These are phyloP conservation scores for Salicornia ramosissima DNA, from an alignment of 148 eudicot genomes.

Conservation along the genomic window DNA sequence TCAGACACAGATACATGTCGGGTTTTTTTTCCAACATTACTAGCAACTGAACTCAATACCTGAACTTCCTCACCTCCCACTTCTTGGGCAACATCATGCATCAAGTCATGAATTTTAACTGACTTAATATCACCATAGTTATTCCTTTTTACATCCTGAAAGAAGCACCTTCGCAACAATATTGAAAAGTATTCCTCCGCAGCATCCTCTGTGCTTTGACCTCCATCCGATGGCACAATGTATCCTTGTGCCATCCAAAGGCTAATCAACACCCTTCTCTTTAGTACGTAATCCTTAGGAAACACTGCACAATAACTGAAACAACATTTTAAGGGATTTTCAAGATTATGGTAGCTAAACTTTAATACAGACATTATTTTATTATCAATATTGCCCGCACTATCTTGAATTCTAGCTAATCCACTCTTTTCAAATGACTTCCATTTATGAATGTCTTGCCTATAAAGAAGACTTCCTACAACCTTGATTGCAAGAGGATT, in stretches of 20 bases:
- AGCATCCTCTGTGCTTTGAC: slow-evolving; percentile 13
- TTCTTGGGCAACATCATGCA: neutral
- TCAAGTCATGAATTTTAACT: neutral
- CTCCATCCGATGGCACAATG: neutral
- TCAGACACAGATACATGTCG: neutral
- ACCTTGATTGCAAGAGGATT: slow-evolving; percentile 26
- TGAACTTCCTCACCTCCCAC: slow-evolving; percentile 4
- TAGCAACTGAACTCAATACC: neutral
- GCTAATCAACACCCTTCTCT: neutral
- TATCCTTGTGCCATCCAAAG: slow-evolving; percentile 28
- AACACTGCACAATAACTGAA: slow-evolving; percentile 21
- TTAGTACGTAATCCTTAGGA: neutral
- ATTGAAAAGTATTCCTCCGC: slow-evolving; percentile 15
- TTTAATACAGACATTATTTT: slow-evolving; percentile 16
- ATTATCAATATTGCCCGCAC: neutral
- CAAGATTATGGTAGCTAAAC: slow-evolving; percentile 14
- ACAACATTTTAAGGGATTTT: slow-evolving; percentile 8
- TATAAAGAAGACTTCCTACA: slow-evolving; percentile 15
- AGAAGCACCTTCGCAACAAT: slow-evolving; percentile 20
- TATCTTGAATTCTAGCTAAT: neutral
- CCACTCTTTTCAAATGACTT: neutral
- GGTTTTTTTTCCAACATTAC: neutral
- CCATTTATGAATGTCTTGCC: slow-evolving; percentile 7
- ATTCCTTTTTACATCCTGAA: slow-evolving; percentile 6
- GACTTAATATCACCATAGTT: neutral